These are phyloP conservation scores for Eucalyptus camaldulensis DNA, from an alignment of 345 rosid species.

Conservation along the genomic window DNA sequence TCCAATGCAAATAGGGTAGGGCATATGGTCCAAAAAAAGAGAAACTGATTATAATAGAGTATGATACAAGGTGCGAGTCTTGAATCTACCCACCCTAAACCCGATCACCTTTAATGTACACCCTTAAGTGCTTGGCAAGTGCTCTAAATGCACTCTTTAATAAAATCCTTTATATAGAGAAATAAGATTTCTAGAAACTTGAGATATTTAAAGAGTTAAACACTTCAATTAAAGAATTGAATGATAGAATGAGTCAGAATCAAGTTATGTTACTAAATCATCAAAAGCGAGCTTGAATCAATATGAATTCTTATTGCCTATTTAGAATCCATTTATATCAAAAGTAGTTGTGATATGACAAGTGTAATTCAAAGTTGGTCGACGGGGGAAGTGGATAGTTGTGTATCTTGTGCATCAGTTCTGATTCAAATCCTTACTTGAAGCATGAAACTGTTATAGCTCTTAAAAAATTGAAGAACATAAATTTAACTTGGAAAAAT, in stretches of 20 bases:
- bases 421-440: no score
- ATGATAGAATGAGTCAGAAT: not conserved
- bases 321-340: not conserved
- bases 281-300: not conserved
- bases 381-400: no score
- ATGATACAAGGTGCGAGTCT: fast-evolving
- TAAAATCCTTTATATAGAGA: not conserved
- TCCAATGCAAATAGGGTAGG: fast-evolving
- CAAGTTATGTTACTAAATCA: not conserved
- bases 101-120: no score
- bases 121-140: not conserved
- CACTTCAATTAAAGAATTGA: not conserved
- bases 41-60: fast-evolving
- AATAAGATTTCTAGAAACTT: not conserved
- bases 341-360: not conserved
- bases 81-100: no score
- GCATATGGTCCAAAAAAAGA: no score
- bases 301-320: not conserved
- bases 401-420: fast-evolving
- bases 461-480: no score
- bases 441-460: no score
- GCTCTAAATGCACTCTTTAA: not conserved
- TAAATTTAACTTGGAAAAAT: no score
- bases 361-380: fast-evolving
- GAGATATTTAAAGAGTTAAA: not conserved